Evolutionary conservation across 305 asterid genomes (phyloP).

Genomic region (Andrographis paniculata): DNA sequence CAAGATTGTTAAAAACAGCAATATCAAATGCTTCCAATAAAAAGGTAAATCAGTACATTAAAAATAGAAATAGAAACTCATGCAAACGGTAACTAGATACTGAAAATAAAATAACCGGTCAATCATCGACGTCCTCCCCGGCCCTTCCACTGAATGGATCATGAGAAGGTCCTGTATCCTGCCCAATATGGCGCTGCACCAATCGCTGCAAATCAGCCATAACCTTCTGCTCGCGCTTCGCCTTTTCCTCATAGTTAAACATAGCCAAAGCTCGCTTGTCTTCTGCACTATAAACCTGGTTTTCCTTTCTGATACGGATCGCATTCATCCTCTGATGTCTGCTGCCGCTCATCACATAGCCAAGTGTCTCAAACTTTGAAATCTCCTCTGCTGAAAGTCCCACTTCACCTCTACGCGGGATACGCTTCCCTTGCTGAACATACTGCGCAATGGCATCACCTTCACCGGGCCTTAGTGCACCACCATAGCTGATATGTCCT

Average conservation of each 20-base stretch:
- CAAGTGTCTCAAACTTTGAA: constrained; percentile 76
- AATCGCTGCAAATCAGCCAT: constrained; percentile 97
- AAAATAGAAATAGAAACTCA: neutral
- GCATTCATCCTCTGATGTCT: constrained; percentile 99
- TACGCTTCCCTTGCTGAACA: constrained; percentile 99
- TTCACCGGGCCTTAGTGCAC: constrained; percentile 99
- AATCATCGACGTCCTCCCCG: constrained; percentile 52
- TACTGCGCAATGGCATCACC: constrained; percentile 99
- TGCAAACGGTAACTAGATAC: constrained; percentile 14
- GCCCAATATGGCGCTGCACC: constrained; percentile 93
- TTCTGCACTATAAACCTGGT: constrained; percentile 98
- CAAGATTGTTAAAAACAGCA: neutral
- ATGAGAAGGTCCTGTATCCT: constrained; percentile 80
- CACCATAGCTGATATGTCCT: constrained; percentile 97
- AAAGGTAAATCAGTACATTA: constrained; percentile 19
- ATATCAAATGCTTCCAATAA: neutral
- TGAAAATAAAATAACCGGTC: constrained; percentile 15
- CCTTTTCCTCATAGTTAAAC: constrained; percentile 98
- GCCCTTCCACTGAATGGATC: constrained; percentile 77
- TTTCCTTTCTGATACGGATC: constrained; percentile 95
- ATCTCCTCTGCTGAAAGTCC: constrained; percentile 98
- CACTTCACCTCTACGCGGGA: constrained; percentile 99
- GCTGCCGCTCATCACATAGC: constrained; percentile 99
- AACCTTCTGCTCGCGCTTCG: constrained; percentile 96
- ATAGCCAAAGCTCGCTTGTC: constrained; percentile 95